Conservation (phyloP, 75 land plant species). For the Pinus taeda region DNA sequence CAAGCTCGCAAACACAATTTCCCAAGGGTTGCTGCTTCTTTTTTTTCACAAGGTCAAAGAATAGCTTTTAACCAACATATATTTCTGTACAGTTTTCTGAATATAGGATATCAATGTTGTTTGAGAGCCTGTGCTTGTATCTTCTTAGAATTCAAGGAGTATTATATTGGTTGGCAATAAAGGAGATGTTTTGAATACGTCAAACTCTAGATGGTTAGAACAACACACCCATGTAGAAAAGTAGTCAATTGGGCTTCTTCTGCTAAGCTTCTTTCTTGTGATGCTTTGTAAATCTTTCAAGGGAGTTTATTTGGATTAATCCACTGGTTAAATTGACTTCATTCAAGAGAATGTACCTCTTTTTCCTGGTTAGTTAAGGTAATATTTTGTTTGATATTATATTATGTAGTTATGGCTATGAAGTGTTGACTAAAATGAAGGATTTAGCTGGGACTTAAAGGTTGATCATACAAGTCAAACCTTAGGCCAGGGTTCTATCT, state of each 20-base stretch:
- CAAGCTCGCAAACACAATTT: background rate
- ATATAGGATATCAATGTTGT: background rate
- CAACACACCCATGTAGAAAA: background rate
- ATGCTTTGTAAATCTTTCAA: background rate
- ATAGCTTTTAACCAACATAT: no score
- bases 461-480: background rate
- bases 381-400: background rate
- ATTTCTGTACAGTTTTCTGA: no score
- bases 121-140: background rate
- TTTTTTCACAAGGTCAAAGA: no score
- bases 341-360: background rate
- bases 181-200: background rate
- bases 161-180: background rate
- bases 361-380: background rate
- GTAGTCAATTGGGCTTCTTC: background rate
- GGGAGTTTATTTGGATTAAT: background rate
- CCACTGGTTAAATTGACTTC: background rate
- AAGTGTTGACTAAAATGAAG: background rate
- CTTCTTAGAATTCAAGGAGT: background rate
- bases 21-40: background rate
- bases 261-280: background rate
- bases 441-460: background rate
- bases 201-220: background rate
- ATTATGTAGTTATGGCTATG: background rate
- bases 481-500: background rate